Percentiles rank a stretch among this genome's conserved stretches.
Evolutionary conservation across 305 asterid species (phyloP).

Genomic region (Solanum hybrid): DNA sequence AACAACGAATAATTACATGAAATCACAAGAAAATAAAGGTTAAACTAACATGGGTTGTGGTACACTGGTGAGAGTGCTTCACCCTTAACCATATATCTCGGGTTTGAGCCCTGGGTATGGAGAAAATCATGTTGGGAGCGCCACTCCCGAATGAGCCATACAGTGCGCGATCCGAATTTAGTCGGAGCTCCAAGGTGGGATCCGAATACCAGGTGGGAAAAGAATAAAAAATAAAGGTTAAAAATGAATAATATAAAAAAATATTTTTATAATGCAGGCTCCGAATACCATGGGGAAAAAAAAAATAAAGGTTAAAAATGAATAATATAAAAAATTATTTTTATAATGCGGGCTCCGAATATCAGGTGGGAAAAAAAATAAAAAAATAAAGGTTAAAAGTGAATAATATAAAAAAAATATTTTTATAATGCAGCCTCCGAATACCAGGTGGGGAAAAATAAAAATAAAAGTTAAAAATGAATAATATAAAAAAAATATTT

Average conservation of each 20-base stretch:
- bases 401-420: too few species aligned
- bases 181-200: neutral
- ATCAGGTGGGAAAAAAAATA: neutral
- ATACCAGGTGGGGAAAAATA: neutral
- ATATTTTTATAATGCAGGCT: too few species aligned
- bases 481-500: too few species aligned
- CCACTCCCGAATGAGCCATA: neutral
- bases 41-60: neutral
- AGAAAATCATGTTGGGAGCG: neutral
- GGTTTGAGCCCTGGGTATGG: rapidly evolving
- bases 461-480: too few species aligned
- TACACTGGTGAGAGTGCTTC: neutral
- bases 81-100: neutral
- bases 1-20: neutral
- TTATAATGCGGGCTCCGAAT: neutral
- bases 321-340: too few species aligned
- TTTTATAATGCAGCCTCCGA: too few species aligned
- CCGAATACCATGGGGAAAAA: neutral
- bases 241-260: too few species aligned
- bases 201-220: neutral
- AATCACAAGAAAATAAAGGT: neutral
- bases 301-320: too few species aligned
- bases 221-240: too few species aligned
- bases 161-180: too few species aligned
- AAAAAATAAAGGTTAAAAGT: too few species aligned